Evolutionary conservation across 768 basidiomycete genomes (phyloP), one percentile per base, ranked within the genome.

Genomic region (Serendipita sp.): DNA sequence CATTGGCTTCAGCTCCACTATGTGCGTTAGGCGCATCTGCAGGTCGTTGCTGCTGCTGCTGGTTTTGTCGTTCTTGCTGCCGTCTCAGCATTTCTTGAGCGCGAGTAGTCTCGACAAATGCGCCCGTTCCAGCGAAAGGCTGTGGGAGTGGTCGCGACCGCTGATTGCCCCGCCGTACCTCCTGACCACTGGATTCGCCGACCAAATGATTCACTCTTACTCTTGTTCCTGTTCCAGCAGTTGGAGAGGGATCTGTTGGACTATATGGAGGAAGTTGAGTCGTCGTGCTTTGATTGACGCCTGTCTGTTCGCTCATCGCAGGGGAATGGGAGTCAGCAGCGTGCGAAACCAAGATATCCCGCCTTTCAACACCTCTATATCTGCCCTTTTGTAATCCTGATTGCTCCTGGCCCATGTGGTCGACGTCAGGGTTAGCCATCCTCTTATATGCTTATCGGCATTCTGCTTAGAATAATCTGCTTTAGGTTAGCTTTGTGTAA

Each of bases 341-440:
- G 4, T 16, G 62, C 18, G 48, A 51, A 32, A 51, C 48, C 18
- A 2, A 32, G 8, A n/a, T 51, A 18, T n/a, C 48, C 18, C 8
- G 18, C n/a, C 48, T 5, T 18, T 5, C 48, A 8, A 51, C 48
- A n/a, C 48, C 48, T 32, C n/a, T 51, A 18, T 51, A 32, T 5
- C n/a, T n/a, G 48, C 41, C 41, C 41, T 51, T 18, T 18, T 32
- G 18, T 51, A 51, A n/a, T 51, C 48, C 48, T 8, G 48, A 51
- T 51, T 51, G 48, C 36, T 60, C 56, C 36, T 60, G 56, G 28
- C 56, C 56, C 56, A 60, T 60, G 48, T 51, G 30, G 41, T 41
- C 13, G 41, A 41, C 41, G 41, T 41, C 41, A 41, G 13, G 13
- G 41, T 41, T 41, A 41, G 41, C 41, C 23, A 23, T 23, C 23